These are phyloP conservation scores for Kwoniella pini DNA, from an alignment of 768 basidiomycete species.

Conservation along the genomic window DNA sequence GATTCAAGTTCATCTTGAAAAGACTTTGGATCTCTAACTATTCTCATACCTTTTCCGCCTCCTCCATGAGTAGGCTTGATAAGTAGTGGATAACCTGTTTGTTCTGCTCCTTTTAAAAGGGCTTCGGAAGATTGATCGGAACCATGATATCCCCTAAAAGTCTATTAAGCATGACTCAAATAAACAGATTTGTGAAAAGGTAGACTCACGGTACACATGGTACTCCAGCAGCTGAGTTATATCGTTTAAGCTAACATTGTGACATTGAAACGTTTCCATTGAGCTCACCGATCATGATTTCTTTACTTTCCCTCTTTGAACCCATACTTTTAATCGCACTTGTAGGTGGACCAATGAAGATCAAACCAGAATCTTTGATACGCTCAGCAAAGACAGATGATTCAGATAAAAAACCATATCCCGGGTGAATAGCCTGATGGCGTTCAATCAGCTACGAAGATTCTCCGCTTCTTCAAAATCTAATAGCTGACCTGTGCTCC, in stretches of 20 bases:
- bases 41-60: constrained; percentile 94
- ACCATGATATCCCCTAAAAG: constrained; percentile 74
- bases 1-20: constrained; percentile 79
- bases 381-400: constrained; percentile 77
- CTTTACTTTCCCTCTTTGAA: constrained; percentile 96
- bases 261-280: not conserved
- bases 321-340: constrained; percentile 91
- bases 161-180: not conserved
- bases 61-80: constrained; percentile 98
- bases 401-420: constrained; percentile 91
- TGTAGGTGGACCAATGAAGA: constrained; percentile 87
- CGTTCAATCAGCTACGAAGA: constrained; percentile 4
- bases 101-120: constrained; percentile 67
- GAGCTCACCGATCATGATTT: constrained; percentile 76
- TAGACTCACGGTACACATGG: constrained; percentile 74
- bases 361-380: constrained; percentile 74
- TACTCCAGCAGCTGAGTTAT: constrained; percentile 70
- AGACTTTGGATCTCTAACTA: constrained; percentile 66
- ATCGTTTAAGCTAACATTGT: constrained; percentile 14
- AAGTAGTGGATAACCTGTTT: constrained; percentile 84
- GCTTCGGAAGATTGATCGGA: constrained; percentile 72
- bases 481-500: constrained; percentile 72
- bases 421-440: constrained; percentile 82
- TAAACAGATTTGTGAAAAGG: constrained; percentile 37
- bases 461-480: not conserved